Evolutionary conservation across 2,329 filamentous ascomycete genomes (phyloP).

Genomic region (Didymella pomorum): DNA sequence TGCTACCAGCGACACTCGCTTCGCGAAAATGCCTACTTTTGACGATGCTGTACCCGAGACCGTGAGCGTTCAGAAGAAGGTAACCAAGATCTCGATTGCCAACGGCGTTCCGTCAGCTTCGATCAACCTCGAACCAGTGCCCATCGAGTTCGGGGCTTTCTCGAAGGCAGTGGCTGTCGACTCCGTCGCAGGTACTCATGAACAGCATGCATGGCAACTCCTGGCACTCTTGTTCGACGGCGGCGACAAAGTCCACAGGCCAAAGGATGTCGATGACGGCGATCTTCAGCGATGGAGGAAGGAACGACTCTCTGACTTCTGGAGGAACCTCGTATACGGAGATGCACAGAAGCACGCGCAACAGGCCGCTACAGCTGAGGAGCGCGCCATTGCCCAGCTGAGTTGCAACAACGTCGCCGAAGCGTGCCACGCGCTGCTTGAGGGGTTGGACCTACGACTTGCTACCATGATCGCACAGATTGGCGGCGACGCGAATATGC

Average conservation of each 20-base stretch:
- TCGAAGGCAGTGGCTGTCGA: conserved; percentile 52
- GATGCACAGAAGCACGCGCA: conserved; percentile 58
- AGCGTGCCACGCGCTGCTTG: conserved; percentile 80
- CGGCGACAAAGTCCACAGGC: conserved; percentile 28
- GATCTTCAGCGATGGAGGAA: conserved; percentile 55
- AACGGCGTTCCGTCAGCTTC: conserved; percentile 68
- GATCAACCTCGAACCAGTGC: conserved; percentile 56
- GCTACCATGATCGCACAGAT: conserved; percentile 85
- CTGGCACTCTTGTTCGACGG: conserved; percentile 87
- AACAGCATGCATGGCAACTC: conserved; percentile 83
- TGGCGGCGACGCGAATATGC: conserved; percentile 73
- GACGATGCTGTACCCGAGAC: conserved; percentile 61
- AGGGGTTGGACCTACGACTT: conserved; percentile 81
- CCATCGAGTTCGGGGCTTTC: conserved; percentile 63
- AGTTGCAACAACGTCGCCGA: conserved; percentile 81
- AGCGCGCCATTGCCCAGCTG: conserved; percentile 82
- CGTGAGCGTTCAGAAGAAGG: conserved; percentile 63
- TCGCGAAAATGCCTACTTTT: conserved; percentile 67
- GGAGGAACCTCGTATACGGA: conserved; percentile 56
- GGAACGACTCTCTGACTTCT: conserved; percentile 73
- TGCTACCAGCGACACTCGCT: conserved; percentile 69
- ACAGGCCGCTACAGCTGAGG: conserved; percentile 72
- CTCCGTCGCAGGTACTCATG: conserved; percentile 59
- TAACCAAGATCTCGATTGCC: conserved; percentile 54
- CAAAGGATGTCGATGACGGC: conserved; percentile 54